Conservation (phyloP, 2,329 filamentous ascomycete species). For the Sporothrix euskadiensis region DNA sequence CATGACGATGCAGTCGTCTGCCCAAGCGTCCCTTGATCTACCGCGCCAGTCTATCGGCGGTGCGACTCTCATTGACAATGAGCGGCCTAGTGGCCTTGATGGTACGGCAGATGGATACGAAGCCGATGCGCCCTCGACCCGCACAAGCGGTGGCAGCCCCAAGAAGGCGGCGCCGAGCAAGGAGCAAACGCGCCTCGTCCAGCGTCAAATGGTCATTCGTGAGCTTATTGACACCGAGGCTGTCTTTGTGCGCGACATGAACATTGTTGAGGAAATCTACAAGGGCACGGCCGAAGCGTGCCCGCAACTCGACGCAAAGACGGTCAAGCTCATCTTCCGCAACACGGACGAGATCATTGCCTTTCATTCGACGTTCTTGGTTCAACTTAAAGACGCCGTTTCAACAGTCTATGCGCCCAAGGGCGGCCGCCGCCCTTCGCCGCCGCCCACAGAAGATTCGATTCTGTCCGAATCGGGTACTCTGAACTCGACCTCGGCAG, state of each 20-base stretch:
- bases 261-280: constrained; percentile 96
- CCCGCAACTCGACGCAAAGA: constrained; percentile 75
- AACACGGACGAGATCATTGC: constrained; percentile 89
- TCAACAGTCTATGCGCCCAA: constrained; percentile 72
- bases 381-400: constrained; percentile 76
- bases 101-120: constrained; percentile 1
- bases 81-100: constrained; percentile 25
- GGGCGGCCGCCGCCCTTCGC: constrained; percentile 42
- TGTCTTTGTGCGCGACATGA: constrained; percentile 91
- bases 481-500: constrained; percentile 43
- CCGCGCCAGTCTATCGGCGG: constrained; percentile 45
- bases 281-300: constrained; percentile 86
- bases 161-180: constrained; percentile 50
- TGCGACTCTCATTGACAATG: constrained; percentile 42
- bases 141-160: neutral
- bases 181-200: constrained; percentile 70
- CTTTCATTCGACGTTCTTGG: constrained; percentile 79
- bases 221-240: constrained; percentile 93
- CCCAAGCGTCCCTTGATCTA: constrained; percentile 49
- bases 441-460: constrained; percentile 38
- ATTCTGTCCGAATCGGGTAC: constrained; percentile 39
- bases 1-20: constrained; percentile 50
- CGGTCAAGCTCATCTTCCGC: constrained; percentile 86
- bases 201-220: constrained; percentile 82
- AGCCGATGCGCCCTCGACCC: neutral